Evolutionary conservation across 768 basidiomycete species (phyloP), one percentile per base, ranked within the genome.

Genomic region (Rhizopogon salebrosus): DNA sequence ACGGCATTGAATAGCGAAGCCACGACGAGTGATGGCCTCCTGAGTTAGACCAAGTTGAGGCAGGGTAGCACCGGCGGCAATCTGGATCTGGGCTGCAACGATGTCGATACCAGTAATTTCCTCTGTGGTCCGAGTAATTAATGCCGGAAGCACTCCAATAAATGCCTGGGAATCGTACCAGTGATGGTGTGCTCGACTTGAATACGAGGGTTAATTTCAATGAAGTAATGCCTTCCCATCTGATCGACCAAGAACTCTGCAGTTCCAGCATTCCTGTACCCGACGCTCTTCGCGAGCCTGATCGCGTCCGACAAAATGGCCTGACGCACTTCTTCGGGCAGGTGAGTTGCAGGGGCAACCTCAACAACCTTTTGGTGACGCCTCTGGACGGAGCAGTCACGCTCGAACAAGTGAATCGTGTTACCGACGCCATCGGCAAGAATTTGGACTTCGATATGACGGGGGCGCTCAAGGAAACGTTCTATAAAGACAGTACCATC

Each of bases 181-280:
- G 97, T 98, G 68, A 98, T 98, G 52, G 97, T 98, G 72, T 98
- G 97, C 68, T 98, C 97, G 72, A 99, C 97, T 71, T 99, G 97
- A 63, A 99, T 98, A 74, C 97, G 93, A 27, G 97, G 94, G 72
- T 98, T 98, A 62, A 99, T 98, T 73, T 99, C 97, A 64, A 99
- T 98, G 75, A 99, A 98, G 73, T 98, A 98, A 72, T 97, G 93
- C 61, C 94, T 80, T 62, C 92, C 93, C 78, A 89, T 83, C 67
- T 94, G 90, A 71, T 98, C 97, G 57, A 98, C 94, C 70, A 99
- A 77, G 78, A 98, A 99, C 74, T 99, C 97, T 23, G 92, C 94
- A 36, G 97, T 98, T 58, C 97, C 95, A 48, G 97, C 97, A 70
- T 97, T 98, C 59, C 92, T 82, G 71, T 99, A 99, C 6, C 87